Evolutionary conservation across 164 flowering plant species (phyloP).

Genomic region (Sextonia rubra): DNA sequence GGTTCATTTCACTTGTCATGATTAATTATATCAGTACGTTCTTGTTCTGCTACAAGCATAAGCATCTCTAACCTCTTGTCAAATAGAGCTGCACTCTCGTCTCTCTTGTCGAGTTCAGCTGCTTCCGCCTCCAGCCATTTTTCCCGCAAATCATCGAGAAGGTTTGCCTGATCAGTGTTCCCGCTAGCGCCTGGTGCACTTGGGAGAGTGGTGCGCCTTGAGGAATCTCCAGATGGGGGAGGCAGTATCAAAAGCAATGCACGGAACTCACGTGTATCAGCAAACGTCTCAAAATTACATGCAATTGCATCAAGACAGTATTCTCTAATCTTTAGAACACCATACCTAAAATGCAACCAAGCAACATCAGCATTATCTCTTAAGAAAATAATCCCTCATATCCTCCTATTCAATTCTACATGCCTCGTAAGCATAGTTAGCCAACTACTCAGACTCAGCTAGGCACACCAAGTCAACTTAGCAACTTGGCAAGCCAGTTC

Average conservation of each 20-base stretch:
- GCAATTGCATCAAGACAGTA: slow-evolving; percentile 83
- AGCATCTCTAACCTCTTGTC: slow-evolving; percentile 94
- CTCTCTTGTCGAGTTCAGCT: slow-evolving; percentile 94
- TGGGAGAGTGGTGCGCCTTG: slow-evolving; percentile 85
- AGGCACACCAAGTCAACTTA: no score
- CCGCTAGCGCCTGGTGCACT: slow-evolving; percentile 85
- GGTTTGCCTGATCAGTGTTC: slow-evolving; percentile 57
- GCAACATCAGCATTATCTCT: not conserved
- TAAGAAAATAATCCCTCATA: no score
- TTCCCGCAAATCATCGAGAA: slow-evolving; percentile 92
- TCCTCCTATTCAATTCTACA: no score
- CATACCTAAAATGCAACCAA: slow-evolving; percentile 56
- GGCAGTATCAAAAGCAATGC: slow-evolving; percentile 87
- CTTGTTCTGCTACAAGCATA: slow-evolving; percentile 68
- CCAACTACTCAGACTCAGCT: no score
- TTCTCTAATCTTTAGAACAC: slow-evolving; percentile 81
- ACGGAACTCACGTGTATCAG: slow-evolving; percentile 73
- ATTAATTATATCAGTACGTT: slow-evolving; percentile 21
- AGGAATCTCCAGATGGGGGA: slow-evolving; percentile 94
- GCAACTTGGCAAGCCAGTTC: no score
- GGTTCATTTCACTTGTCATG: slow-evolving; percentile 13
- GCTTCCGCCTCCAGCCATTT: slow-evolving; percentile 99
- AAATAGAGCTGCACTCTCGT: slow-evolving; percentile 89
- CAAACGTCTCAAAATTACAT: slow-evolving; percentile 91
- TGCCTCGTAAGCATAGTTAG: no score